Percentiles rank a stretch among this genome's conserved stretches.
Conservation (phyloP, 1,284 basidiomycete genomes). For the Wallemia ichthyophaga region DNA sequence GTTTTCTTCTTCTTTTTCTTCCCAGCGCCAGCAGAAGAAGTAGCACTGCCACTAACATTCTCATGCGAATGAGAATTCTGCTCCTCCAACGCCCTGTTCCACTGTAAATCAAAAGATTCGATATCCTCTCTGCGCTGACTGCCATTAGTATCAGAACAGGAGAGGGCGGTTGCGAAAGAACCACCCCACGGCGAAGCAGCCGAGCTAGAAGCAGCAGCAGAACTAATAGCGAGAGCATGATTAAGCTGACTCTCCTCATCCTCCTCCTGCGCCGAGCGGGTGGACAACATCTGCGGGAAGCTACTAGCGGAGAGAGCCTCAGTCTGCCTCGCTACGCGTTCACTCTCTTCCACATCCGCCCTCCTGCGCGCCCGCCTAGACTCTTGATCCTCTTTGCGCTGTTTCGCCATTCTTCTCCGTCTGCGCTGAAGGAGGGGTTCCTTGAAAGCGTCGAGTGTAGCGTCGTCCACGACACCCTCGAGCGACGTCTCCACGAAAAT, state of each 20-base stretch:
- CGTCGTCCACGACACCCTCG: constrained; percentile 34
- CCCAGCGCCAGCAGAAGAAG: no score
- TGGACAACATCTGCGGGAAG: neutral
- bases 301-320: constrained; percentile 1
- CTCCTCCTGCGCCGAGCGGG: neutral
- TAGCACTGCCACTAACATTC: neutral
- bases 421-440: constrained; percentile 42
- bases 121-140: neutral
- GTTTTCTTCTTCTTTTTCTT: neutral
- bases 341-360: neutral
- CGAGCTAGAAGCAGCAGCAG: neutral
- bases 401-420: constrained; percentile 41
- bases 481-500: constrained; percentile 80
- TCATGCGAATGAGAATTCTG: neutral
- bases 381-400: constrained; percentile 50
- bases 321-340: neutral
- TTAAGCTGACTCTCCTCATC: neutral
- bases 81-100: neutral
- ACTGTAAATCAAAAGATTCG: neutral
- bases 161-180: neutral
- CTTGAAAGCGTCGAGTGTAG: constrained; percentile 47
- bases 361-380: constrained; percentile 30
- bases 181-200: neutral
- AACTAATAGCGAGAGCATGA: neutral
- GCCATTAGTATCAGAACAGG: neutral